Percentiles rank a stretch among this genome's conserved stretches.
Conservation (phyloP, 768 basidiomycete genomes). For the Porpolomopsis calyptriformis region DNA sequence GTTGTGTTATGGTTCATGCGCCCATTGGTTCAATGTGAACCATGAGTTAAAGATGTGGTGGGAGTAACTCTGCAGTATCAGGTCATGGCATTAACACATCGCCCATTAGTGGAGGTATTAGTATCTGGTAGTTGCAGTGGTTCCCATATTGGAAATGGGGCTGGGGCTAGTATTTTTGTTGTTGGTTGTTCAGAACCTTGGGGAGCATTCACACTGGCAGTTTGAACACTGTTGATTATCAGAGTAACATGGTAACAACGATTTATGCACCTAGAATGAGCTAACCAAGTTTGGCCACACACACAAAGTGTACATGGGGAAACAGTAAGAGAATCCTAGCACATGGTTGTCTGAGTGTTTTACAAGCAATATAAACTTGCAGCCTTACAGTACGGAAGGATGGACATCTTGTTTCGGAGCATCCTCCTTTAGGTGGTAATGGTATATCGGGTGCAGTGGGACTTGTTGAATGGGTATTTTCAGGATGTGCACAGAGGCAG, state of each 20-base stretch:
- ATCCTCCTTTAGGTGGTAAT: not conserved
- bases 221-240: not conserved
- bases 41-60: not conserved
- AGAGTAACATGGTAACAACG: not conserved
- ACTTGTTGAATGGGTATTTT: not conserved
- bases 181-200: not conserved
- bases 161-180: not conserved
- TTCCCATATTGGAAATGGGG: conserved; percentile 2
- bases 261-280: not conserved
- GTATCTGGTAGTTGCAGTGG: not conserved
- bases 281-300: not conserved
- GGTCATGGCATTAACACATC: not conserved
- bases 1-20: not conserved
- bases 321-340: not conserved
- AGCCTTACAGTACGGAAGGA: not conserved
- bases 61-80: not conserved
- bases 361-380: not conserved
- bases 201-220: not conserved
- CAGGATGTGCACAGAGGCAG: not conserved
- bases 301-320: not conserved
- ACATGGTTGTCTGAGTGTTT: not conserved
- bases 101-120: not conserved
- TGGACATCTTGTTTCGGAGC: not conserved
- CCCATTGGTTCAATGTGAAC: not conserved
- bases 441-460: not conserved